phyloP scores from a whole-genome alignment of 2,329 filamentous ascomycete genomes.

The Colletotrichum tropicale region DNA sequence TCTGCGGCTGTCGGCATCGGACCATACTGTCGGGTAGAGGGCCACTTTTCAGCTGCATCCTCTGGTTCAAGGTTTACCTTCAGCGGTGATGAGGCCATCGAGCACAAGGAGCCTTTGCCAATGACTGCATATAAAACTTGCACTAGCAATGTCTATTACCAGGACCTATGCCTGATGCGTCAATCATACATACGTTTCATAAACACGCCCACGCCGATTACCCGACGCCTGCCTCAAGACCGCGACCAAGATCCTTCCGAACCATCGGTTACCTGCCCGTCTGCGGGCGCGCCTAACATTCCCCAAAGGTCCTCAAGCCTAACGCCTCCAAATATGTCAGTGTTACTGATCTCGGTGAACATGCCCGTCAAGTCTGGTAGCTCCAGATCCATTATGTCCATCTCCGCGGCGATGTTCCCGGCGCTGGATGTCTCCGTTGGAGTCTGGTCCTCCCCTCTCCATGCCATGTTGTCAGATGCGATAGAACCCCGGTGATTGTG shows the following conservation, averaged over 20 bases:
- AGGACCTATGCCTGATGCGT: background rate
- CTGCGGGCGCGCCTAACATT: background rate
- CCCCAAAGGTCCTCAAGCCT: slow-evolving; percentile 1
- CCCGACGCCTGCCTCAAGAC: background rate
- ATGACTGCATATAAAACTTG: background rate
- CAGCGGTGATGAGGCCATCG: background rate
- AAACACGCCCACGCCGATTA: background rate
- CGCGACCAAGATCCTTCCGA: background rate
- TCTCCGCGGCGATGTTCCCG: background rate
- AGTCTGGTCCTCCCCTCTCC: background rate
- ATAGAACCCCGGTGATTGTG: background rate
- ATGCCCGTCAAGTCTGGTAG: slow-evolving; percentile 5
- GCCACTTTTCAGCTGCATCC: background rate
- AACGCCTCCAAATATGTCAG: background rate
- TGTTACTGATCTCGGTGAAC: slow-evolving; percentile 11
- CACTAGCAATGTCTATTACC: background rate
- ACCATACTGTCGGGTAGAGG: background rate
- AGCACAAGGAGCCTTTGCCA: background rate
- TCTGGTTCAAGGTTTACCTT: background rate
- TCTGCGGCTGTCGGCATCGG: background rate
- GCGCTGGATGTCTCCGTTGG: background rate
- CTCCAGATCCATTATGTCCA: slow-evolving; percentile 4
- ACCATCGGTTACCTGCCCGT: background rate
- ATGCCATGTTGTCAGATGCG: background rate
- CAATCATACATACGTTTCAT: background rate